Evolutionary conservation across 75 land plant species (phyloP).

Genomic region (Ceratopteris richardii): DNA sequence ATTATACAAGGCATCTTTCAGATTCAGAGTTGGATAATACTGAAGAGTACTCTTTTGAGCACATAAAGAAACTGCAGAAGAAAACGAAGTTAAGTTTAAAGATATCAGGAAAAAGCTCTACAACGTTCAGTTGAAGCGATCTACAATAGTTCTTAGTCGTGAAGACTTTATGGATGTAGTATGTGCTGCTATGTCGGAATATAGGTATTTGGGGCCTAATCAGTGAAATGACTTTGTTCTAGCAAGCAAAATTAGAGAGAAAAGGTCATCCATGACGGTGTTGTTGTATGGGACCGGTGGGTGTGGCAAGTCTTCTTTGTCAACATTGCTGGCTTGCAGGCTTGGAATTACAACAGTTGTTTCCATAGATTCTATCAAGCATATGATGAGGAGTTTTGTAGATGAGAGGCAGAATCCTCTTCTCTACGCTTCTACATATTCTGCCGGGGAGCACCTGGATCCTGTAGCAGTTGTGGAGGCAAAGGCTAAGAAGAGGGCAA

Average conservation of each 20-base stretch:
- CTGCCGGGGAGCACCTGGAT: constrained; percentile 48
- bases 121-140: constrained; percentile 18
- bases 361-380: constrained; percentile 48
- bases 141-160: constrained; percentile 20
- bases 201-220: constrained; percentile 35
- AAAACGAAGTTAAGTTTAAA: constrained; percentile 1
- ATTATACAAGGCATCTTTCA: constrained; percentile 2
- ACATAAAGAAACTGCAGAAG: neutral
- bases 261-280: constrained; percentile 34
- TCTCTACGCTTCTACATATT: constrained; percentile 47
- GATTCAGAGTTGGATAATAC: constrained; percentile 7
- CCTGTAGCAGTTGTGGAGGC: constrained; percentile 37
- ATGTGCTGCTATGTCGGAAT: constrained; percentile 33
- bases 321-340: constrained; percentile 40
- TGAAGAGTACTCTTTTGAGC: neutral
- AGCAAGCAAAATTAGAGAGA: constrained; percentile 42
- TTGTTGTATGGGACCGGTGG: constrained; percentile 48
- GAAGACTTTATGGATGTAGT: constrained; percentile 37
- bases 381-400: constrained; percentile 51
- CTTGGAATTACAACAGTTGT: constrained; percentile 51
- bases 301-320: constrained; percentile 48
- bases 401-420: constrained; percentile 40
- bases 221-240: constrained; percentile 29
- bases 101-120: constrained; percentile 8
- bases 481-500: constrained; percentile 26